These are phyloP conservation scores for Trametes villosa DNA, from an alignment of 768 basidiomycete species.

Conservation along the genomic window DNA sequence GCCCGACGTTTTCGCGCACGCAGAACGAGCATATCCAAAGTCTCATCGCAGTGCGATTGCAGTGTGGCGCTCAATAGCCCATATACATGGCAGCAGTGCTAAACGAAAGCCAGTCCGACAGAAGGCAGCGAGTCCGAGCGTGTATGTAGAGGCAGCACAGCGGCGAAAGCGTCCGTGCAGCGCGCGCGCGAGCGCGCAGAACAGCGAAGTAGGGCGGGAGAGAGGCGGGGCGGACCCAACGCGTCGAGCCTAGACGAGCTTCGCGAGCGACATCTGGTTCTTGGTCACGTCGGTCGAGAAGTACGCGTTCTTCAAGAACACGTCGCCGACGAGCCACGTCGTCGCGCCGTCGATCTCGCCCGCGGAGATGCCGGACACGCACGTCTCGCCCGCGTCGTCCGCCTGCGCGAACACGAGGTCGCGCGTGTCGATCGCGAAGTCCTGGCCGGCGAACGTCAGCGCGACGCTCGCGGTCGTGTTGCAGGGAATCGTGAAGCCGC, in stretches of 20 bases:
- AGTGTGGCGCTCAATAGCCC: conserved; percentile 6
- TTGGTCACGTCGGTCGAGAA: conserved; percentile 64
- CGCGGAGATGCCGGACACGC: conserved; percentile 70
- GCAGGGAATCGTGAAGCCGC: conserved; percentile 68
- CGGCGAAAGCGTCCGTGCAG: background rate
- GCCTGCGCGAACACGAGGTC: conserved; percentile 65
- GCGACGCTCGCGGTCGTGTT: conserved; percentile 55
- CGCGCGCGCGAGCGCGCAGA: background rate
- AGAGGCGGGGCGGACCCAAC: background rate
- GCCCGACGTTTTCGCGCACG: background rate
- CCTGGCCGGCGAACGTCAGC: conserved; percentile 58
- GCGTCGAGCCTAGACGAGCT: conserved; percentile 42
- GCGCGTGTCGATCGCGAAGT: conserved; percentile 65
- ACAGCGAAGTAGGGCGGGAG: background rate
- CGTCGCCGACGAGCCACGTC: conserved; percentile 78
- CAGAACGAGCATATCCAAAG: background rate
- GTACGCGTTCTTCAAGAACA: conserved; percentile 79
- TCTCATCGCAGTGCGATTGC: conserved; percentile 15
- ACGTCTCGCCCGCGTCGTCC: conserved; percentile 55
- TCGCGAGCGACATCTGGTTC: conserved; percentile 64
- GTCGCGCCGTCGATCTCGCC: conserved; percentile 60
- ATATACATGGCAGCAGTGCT: conserved; percentile 10
- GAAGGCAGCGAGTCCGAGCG: conserved; percentile 2
- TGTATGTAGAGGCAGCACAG: background rate
- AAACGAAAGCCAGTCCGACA: conserved; percentile 13